Base-by-base conservation (phyloP, 2,329 filamentous ascomycete genomes). In the Paecilomyces niveus region DNA sequence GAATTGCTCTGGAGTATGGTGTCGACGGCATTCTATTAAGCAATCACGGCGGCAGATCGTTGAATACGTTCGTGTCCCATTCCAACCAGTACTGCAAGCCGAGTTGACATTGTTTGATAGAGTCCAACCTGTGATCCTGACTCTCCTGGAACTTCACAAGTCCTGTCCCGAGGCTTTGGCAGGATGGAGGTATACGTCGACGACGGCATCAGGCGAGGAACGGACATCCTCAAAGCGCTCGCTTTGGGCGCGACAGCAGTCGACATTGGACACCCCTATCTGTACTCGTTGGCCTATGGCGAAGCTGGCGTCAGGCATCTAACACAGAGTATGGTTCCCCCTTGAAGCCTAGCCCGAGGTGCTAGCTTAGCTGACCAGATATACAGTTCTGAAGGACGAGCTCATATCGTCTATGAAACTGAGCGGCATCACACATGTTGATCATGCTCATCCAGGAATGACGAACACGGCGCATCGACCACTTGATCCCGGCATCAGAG, bases 141-240 rank as follows among this genome's bases (percentile, higher is more conserved):
- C 84, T 0, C 67, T 89, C 3, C 71, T 89, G 0, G 86, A 89
- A 71, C 76, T 89, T 61, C 84, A 85, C 58, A 79, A 80, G 63
- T 81, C 81, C 62, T 85, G 81, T 50, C 85, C 86, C 0, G 76
- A 83, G 3, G n/a, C n/a, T n/a, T n/a, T n/a, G 78, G 81, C 26
- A 72, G 72, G 56, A 76, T 88, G 68, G 83, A 88, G 65, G 81
- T 89, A 0, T 84, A 81, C 56, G 74, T 89, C 3, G 86, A 89
- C 61, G 85, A 86, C 0, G 87, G 87, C 0, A 79, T 89, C 31
- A 78, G 80, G n/a, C 75, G 85, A 18, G 87, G 87, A 0, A 83
- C 84, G 0, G 86, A 89, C 65, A 82, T 89, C 2, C 78, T 89
- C 63, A 89, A 89, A 69, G 85, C 84, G 0, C 66, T 89, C 10